Percentiles rank a stretch among this genome's conserved stretches.
Conservation (phyloP, 352 stramenopile species). For the Peronospora destructor region DNA sequence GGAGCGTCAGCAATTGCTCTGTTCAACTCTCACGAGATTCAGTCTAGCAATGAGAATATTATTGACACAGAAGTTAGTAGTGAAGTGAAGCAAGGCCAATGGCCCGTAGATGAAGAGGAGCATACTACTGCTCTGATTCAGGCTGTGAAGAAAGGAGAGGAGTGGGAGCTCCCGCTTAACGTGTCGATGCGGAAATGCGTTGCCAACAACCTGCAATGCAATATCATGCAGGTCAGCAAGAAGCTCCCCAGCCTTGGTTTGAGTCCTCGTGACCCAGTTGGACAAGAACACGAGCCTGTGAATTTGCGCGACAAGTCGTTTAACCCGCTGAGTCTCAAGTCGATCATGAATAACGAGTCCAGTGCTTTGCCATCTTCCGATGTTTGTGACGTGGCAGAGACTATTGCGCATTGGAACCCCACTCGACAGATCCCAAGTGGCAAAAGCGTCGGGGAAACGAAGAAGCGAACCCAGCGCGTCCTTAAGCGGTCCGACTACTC, state of each 20-base stretch:
- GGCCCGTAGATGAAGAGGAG: conserved; percentile 51
- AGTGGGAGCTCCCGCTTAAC: conserved; percentile 35
- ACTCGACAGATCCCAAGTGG: conserved; percentile 23
- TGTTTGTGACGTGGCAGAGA: conserved; percentile 18
- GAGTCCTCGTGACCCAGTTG: conserved; percentile 5
- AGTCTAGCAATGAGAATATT: conserved; percentile 14
- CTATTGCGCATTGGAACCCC: conserved; percentile 18
- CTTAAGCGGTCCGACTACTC: conserved; percentile 80
- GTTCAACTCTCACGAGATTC: conserved; percentile 13
- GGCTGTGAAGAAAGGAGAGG: conserved; percentile 39
- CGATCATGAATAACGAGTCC: conserved; percentile 70
- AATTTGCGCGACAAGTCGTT: conserved; percentile 29
- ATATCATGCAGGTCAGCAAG: conserved; percentile 59
- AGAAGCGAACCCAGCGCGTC: conserved; percentile 43
- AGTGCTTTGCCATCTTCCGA: conserved; percentile 12
- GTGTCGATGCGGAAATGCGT: conserved; percentile 54
- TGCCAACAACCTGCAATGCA: conserved; percentile 50
- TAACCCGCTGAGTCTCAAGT: conserved; percentile 59
- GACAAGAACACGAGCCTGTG: conserved; percentile 5
- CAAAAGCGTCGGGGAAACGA: conserved; percentile 1
- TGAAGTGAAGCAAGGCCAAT: conserved; percentile 45
- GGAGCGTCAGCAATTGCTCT: conserved; percentile 4
- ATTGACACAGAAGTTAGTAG: conserved; percentile 12
- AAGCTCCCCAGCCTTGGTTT: conserved; percentile 45
- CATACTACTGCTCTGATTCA: conserved; percentile 51